phyloP scores from a whole-genome alignment of 768 basidiomycete genomes.

The Leccinum barrowsii region DNA sequence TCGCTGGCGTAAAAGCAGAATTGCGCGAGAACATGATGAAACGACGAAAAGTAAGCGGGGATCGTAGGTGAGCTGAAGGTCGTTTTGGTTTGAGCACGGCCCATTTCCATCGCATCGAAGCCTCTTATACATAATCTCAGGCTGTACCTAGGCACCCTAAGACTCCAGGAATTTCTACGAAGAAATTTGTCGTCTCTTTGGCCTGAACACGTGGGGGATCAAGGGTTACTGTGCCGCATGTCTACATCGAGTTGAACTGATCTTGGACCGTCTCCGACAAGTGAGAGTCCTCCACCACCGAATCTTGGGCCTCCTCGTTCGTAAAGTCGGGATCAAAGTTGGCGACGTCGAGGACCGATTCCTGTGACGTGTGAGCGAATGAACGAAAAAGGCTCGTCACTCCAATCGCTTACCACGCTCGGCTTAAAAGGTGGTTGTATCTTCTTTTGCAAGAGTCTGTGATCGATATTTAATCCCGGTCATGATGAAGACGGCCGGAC shows the following conservation, averaged over 20 bases:
- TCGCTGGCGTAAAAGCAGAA: conserved; percentile 1
- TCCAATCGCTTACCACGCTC: conserved; percentile 64
- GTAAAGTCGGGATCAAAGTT: conserved; percentile 99
- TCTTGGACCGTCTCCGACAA: conserved; percentile 96
- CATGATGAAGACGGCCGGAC: too few species aligned
- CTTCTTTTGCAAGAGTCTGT: conserved; percentile 82
- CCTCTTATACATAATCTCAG: neutral
- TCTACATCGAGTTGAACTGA: conserved; percentile 57
- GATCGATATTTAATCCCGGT: conserved; percentile 1
- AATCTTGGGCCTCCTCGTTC: conserved; percentile 90
- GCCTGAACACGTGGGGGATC: neutral
- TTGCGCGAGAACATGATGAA: conserved; percentile 10
- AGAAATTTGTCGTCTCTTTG: too few species aligned
- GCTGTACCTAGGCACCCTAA: neutral
- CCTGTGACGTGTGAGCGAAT: conserved; percentile 38
- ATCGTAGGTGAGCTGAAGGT: neutral
- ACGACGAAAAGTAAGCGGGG: too few species aligned
- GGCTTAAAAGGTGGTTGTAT: conserved; percentile 98
- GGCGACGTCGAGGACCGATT: conserved; percentile 90
- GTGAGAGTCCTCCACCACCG: conserved; percentile 90
- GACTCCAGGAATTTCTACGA: neutral
- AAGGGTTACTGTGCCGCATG: neutral
- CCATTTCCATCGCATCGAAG: neutral
- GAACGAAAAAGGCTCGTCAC: neutral
- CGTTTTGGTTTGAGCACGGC: too few species aligned